Evolutionary conservation across 331 rosid species (phyloP), one percentile per base, ranked within the genome.

Genomic region (Quercus lobata): DNA sequence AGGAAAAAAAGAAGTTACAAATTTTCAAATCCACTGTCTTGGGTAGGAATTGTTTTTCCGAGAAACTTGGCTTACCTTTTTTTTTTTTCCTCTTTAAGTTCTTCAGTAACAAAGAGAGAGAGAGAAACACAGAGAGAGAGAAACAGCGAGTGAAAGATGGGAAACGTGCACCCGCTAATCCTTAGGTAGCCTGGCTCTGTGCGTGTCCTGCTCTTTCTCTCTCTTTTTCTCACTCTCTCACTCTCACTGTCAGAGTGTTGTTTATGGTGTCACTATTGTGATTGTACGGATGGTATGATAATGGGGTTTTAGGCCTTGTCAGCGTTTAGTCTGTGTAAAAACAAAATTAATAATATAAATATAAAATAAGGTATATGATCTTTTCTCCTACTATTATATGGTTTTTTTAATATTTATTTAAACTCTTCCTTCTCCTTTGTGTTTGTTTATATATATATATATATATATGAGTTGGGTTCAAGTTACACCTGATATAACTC

Each of bases 1-100:
- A 7, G 30, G 49, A 60, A 35, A 54, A 4, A 19, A 17, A 15
- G 46, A 19, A 8, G 0, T n/a, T 3, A 15, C 34, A 57, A 3
- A 46, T 78, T 22, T 35, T 22, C 24, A 24, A 55, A 9, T n/a
- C 53, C 53, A 9, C 18, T 35, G 72, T 35, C 14, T 35, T 35
- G 29, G 16, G 46, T 6, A 63, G 37, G 17, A 65, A 37, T 15
- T 12, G 21, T 16, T 62, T 61, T 25, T 16, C 21, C 52, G 15
- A 78, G 55, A 21, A 69, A 57, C 52, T 60, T 7, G 57, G 76
- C 81, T 78, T 78, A 78, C 81, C 70, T 69, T 55, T 9, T 2
- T 14, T 19, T 41, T 41, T 8, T 8, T 41, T 8, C 11, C 37
- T 29, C 46, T 65, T 53, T 58, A 18, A 9, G 22, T 25, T 61